Base-by-base conservation (phyloP, 2,329 filamentous ascomycete genomes). In the Colletotrichum orchidophilum region DNA sequence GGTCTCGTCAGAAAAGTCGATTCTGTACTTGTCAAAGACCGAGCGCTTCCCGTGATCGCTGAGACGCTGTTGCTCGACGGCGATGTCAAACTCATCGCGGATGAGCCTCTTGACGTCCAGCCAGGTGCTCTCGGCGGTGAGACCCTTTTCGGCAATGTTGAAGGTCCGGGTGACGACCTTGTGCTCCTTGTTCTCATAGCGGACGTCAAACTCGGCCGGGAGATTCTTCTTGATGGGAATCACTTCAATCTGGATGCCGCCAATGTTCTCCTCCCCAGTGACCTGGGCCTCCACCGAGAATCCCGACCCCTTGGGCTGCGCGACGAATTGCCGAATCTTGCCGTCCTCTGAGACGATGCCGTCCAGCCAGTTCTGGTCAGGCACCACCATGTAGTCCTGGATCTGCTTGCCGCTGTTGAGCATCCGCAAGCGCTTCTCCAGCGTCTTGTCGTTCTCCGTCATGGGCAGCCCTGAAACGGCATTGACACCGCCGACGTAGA, bases 291-390 rank as follows among this genome's bases (percentile, higher is more conserved):
- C 85, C 8, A 87, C 79, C 0, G 81, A 81, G 63, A 85, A 84
- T 1, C 83, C 83, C 15, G 75, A 76, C 1, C 81, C 81, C 29
- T 81, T 72, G 0, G 83, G 81, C 80, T 84, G 84, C 1, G 85
- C 84, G 3, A 87, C 82, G 69, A 87, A 87, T 70, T 87, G 85
- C 11, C 82, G 79, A 5, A 87, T 82, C 1, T 75, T 75, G 11
- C 82, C 82, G 27, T 81, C 74, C 0, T 75, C 68, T 12, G 74
- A 74, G 0, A 78, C 81, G 29, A 84, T 78, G 2, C 82, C 83
- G 71, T 85, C 82, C 0, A 86, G 75, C 83, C 81, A 84, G 3
- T 31, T 65, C 67, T 85, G 83, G 0, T 69, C 15, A 3, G 81
- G 82, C 0, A 79, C 73, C 5, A 84, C 80, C 11, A 85, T 61